phyloP scores from a whole-genome alignment of 176 grass and related monocot species.

The Hordeum marinum region DNA sequence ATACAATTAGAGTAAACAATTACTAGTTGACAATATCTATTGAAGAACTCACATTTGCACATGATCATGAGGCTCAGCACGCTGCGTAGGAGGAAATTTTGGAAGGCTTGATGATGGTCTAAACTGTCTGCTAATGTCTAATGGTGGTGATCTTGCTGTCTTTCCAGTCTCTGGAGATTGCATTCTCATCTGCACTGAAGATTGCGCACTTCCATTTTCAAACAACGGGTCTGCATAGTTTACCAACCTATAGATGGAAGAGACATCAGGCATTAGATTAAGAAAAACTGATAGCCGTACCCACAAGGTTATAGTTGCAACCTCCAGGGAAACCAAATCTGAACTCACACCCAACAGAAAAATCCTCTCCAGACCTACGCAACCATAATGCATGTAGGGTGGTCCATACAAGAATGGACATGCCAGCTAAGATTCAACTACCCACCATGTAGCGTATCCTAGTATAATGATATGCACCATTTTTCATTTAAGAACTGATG shows the following conservation, averaged over 20 bases:
- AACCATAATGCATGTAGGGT: not conserved
- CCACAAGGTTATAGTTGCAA: not conserved
- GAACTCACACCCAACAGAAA: not conserved
- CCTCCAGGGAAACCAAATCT: not conserved
- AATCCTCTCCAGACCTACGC: not conserved
- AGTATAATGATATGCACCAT: not conserved
- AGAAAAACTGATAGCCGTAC: not conserved
- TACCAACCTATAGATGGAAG: conserved; percentile 37
- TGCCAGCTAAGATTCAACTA: conserved; percentile 14
- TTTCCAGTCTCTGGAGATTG: conserved; percentile 27
- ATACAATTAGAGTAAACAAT: not conserved
- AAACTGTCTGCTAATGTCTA: conserved; percentile 26
- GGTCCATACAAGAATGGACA: not conserved
- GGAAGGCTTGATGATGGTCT: conserved; percentile 32
- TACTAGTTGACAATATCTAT: not conserved
- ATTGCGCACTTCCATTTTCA: conserved; percentile 34
- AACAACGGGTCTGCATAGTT: conserved; percentile 45
- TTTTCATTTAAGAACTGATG: not conserved
- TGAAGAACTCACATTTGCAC: conserved; percentile 34
- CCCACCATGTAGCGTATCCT: not conserved
- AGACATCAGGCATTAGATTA: conserved; percentile 23
- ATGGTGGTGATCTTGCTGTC: conserved; percentile 24
- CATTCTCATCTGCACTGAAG: conserved; percentile 25
- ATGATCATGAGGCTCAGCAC: conserved; percentile 24
- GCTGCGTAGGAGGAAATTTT: conserved; percentile 18